Percentiles rank a stretch among this genome's conserved stretches.
Evolutionary conservation across 2,329 filamentous ascomycete species (phyloP).

Genomic region (Aspergillus pseudoviridinutans): DNA sequence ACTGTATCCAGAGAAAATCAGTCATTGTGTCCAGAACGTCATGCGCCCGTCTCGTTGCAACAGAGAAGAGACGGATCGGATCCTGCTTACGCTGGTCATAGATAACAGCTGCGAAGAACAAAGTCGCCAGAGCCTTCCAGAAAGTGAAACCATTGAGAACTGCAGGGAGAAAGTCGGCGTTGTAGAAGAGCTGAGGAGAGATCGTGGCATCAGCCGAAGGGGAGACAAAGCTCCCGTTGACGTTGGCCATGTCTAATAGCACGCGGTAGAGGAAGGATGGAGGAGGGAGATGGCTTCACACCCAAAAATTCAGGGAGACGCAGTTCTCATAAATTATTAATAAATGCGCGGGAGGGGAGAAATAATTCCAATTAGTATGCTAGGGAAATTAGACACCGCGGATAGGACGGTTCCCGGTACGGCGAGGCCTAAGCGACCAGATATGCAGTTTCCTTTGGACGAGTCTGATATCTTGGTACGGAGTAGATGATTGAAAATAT

Average conservation of each 20-base stretch:
- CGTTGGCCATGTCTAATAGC: conserved; percentile 38
- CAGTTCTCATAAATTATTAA: neutral
- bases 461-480: neutral
- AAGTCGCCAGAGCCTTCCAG: conserved; percentile 65
- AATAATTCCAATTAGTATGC: neutral
- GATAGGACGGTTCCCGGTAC: neutral
- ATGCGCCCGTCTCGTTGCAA: neutral
- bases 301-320: neutral
- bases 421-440: neutral
- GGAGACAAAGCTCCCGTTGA: conserved; percentile 67
- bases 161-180: conserved; percentile 50
- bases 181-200: conserved; percentile 49
- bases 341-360: conserved; percentile 1
- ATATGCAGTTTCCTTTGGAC: neutral
- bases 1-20: conserved; percentile 46
- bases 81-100: conserved; percentile 81
- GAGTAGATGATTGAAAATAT: neutral
- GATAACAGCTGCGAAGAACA: conserved; percentile 66
- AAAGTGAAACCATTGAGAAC: conserved; percentile 56
- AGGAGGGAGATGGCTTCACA: conserved; percentile 1
- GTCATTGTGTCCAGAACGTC: neutral
- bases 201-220: conserved; percentile 61
- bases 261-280: conserved; percentile 10
- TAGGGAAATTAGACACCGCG: neutral
- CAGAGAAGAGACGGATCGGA: neutral